Evolutionary conservation across 768 basidiomycete genomes (phyloP).

Genomic region (Amyloporia xantha): DNA sequence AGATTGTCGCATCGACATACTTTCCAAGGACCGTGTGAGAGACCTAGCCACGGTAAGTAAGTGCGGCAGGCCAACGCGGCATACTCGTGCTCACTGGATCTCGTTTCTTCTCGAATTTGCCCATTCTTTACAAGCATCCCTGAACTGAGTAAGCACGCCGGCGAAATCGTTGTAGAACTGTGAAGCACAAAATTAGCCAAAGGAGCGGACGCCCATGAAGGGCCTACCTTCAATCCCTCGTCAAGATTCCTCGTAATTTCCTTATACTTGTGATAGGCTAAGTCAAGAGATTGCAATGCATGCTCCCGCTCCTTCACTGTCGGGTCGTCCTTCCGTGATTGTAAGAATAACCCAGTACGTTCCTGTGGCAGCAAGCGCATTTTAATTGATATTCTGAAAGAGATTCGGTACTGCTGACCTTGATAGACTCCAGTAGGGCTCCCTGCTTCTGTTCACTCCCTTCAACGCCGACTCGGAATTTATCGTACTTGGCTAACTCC

Average conservation of each 20-base stretch:
- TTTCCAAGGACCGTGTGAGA: conserved; percentile 4
- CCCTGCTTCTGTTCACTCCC: conserved; percentile 57
- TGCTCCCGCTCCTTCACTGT: conserved; percentile 73
- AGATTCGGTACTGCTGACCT: conserved; percentile 37
- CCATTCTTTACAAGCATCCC: conserved; percentile 72
- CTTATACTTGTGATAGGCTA: conserved; percentile 81
- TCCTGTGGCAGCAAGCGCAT: conserved; percentile 31
- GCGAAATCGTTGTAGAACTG: conserved; percentile 91
- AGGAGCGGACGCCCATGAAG: neutral
- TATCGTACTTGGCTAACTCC: conserved; percentile 77
- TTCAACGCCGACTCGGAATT: conserved; percentile 47
- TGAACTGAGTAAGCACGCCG: conserved; percentile 65
- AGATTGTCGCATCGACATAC: neutral
- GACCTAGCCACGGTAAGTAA: conserved; percentile 3
- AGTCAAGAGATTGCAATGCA: conserved; percentile 74
- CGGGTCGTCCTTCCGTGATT: conserved; percentile 73
- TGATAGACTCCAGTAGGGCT: conserved; percentile 56
- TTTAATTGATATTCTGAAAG: neutral
- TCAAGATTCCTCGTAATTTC: conserved; percentile 82
- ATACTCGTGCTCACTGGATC: conserved; percentile 55
- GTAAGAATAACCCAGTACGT: conserved; percentile 66
- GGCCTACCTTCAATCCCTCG: conserved; percentile 75
- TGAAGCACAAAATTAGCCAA: neutral
- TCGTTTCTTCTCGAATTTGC: conserved; percentile 65
- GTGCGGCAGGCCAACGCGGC: neutral